Evolutionary conservation across 768 basidiomycete species (phyloP), one percentile per base, ranked within the genome.

Genomic region (Mycena leptocephala): DNA sequence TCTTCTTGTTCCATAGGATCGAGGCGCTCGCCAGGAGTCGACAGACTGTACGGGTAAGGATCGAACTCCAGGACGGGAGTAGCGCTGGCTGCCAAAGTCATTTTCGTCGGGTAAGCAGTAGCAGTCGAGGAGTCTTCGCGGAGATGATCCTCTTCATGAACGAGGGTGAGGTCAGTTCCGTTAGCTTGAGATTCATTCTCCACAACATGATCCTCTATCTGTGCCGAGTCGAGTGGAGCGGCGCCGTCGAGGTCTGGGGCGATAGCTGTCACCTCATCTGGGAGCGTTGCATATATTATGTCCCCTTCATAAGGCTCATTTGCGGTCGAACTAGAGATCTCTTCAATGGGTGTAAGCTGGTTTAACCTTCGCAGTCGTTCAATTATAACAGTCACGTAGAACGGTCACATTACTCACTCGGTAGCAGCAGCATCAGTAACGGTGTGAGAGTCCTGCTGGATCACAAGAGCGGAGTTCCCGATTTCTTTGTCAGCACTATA

Each of bases 31-130:
- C 33, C 80, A 16, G 89, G 89, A 1, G 89, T 88, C 0, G 90
- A 90, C 46, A 91, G 84, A 74, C 87, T 88, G 61, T 87, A 87
- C 2, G 90, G 90, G 76, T 88, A 90, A 3, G 89, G 88, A 76
- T 89, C 89, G 30, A 82, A 68, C 69, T 84, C 80, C 18, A 89
- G 76, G 70, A 86, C 77, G 24, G 85, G 86, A 4, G 72, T 55
- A 32, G 82, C 81, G 43, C 82, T 82, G 8, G 86, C 72, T 48
- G 79, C 76, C 26, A 76, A 77, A 72, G 79, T 78, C 9, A 79
- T 48, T 30, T 81, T 58, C 30, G 64, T n/a, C 18, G 64, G 56
- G 64, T 26, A 55, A 28, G 16, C 43, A 22, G 43, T 7, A 22
- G 73, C 22, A 33, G 32, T 6, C 46, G 35, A 62, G 7, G 32